Base-by-base conservation (phyloP, 2,329 filamentous ascomycete genomes). In the Onygenales sp. region DNA sequence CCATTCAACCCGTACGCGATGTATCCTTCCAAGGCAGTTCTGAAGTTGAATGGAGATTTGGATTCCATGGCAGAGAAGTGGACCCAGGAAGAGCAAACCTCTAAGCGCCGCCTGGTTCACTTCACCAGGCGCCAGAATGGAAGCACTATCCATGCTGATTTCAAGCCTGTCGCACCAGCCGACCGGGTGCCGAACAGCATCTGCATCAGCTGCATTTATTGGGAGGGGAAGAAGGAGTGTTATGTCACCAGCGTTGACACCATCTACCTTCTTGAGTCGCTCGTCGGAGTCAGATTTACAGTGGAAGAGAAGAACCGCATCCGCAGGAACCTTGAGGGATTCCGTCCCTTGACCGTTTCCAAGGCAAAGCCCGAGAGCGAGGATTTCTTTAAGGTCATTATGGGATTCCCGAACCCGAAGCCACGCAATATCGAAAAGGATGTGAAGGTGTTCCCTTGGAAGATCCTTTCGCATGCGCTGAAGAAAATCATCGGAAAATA, bases 401-500 rank as follows among this genome's bases (percentile, higher is more conserved):
- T 98, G 93, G 88, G 84, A 1, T 97, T 97, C 66, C 89, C 90
- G 10, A 88, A 86, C 56, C 93, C 93, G 2, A 97, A 97, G 72
- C 93, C 93, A 14, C 81, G 93, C 57, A 96, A 97, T 66, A 98
- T 98, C 59, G 93, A 97, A 75, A 98, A 98, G 74, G 92, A 97
- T 65, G 91, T 98, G 66, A 98, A 98, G 74, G 93, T 97, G 10
- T 98, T 97, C 65, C 86, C 90, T 4, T 98, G 93, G 93, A 93
- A 90, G 70, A 88, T 93, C 56, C 78, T 98, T 44, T 81, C 82
- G 48, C 81, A 84, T 56, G 92, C 93, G 0, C 78, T 98, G 59
- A 95, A 94, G 79, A 98, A 98, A 77, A 97, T 98, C 65, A 95
- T 98, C 67, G 85, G 88, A 64, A 98, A 98, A 86, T 98, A 97